Base-by-base conservation (phyloP, 441 rosid species). In the Codiaeum variegatum region DNA sequence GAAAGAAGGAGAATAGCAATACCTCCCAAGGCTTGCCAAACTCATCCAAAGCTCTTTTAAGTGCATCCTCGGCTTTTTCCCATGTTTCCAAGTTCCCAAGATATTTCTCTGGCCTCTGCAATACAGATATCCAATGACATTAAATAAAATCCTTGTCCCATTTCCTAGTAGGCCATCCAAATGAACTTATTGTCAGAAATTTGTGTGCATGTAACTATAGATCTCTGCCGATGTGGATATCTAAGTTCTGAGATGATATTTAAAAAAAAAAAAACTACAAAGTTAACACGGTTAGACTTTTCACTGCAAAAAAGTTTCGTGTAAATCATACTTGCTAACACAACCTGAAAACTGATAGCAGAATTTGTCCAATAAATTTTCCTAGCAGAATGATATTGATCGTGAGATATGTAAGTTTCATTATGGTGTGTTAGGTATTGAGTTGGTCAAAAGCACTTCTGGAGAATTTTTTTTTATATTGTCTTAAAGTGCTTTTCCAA, bases 11-110 rank as follows among this genome's bases (percentile, higher is more conserved):
- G 59, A 46, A 61, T 58, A 78, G 54, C 44, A 68, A 75, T 84
- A 92, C 99, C 98, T 82, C 84, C 96, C 97, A 96, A 19, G 91
- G 84, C 84, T 92, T 88, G 74, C 97, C 97, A 82, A 87, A 90
- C 77, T 85, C 91, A 66, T 87, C 74, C 76, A 96, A 75, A 12
- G 98, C 99, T 76, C 85, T 89, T 46, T 84, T 67, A 75, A 96
- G 99, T 79, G 87, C 90, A 19, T 80, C 87, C 82, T 96, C 99
- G 66, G 99, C 99, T 85, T 78, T 88, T 47, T 92, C 87, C 99
- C 98, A 94, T 69, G 97, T 86, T 68, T 52, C 90, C 80, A 86
- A 19, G 67, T 86, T 87, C 62, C 99, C 99, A 42, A 91, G 88
- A 81, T 81, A 89, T 76, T 93, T 93, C 78, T 96, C 98, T 66